These are phyloP conservation scores for Ramichloridium luteum DNA, from an alignment of 2,329 filamentous ascomycete genomes.

Conservation along the genomic window DNA sequence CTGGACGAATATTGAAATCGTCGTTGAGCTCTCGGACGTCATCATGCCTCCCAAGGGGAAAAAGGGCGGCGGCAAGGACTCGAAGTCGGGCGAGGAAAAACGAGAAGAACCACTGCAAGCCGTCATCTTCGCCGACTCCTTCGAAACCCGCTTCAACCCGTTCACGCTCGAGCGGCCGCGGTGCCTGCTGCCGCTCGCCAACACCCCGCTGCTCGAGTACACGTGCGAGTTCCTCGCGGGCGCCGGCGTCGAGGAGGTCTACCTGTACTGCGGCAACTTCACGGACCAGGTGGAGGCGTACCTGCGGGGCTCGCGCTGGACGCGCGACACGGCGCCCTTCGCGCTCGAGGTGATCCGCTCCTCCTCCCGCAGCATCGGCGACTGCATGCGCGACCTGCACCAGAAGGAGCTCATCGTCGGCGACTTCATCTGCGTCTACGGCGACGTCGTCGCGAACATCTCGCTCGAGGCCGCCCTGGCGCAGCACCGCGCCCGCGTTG, in stretches of 20 bases:
- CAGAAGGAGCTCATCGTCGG: constrained; percentile 71
- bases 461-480: constrained; percentile 67
- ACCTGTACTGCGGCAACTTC: constrained; percentile 81
- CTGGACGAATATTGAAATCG: no score
- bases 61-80: constrained; percentile 29
- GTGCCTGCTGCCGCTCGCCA: constrained; percentile 88
- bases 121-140: constrained; percentile 79
- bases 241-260: constrained; percentile 89
- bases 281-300: constrained; percentile 79
- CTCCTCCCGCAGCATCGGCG: constrained; percentile 74
- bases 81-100: constrained; percentile 40
- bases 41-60: constrained; percentile 38
- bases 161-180: constrained; percentile 81
- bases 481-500: constrained; percentile 66
- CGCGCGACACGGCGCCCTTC: constrained; percentile 63
- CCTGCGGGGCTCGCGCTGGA: constrained; percentile 65
- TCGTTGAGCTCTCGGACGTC: no score
- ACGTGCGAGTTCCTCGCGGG: constrained; percentile 92
- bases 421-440: constrained; percentile 87
- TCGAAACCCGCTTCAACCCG: constrained; percentile 80
- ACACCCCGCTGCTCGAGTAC: constrained; percentile 92
- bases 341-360: constrained; percentile 77
- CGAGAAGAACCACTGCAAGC: constrained; percentile 52
- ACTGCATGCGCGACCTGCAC: constrained; percentile 89
- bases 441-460: constrained; percentile 83